Percentiles rank a stretch among this genome's conserved stretches.
Conservation (phyloP, 2,329 filamentous ascomycete genomes). For the Metarhizium guizhouense region DNA sequence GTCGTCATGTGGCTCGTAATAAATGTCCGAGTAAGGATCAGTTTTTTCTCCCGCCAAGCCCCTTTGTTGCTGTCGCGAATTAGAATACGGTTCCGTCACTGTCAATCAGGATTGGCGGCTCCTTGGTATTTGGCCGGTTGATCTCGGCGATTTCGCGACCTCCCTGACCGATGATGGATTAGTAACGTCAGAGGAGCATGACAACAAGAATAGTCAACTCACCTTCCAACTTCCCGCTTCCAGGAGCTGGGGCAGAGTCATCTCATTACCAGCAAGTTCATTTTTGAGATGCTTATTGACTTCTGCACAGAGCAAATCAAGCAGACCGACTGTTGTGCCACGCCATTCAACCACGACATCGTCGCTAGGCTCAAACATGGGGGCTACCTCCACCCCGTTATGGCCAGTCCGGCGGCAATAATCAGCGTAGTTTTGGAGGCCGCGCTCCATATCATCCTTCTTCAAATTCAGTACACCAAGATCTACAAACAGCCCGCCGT, state of each 20-base stretch:
- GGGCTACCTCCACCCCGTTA: conserved; percentile 46
- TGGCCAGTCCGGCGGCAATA: conserved; percentile 65
- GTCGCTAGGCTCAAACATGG: conserved; percentile 49
- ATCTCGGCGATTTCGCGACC: conserved; percentile 94
- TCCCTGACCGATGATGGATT: conserved; percentile 41
- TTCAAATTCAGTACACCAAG: conserved; percentile 75
- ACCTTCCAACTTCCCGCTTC: conserved; percentile 99
- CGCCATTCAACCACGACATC: conserved; percentile 59
- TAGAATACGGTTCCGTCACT: conserved; percentile 96
- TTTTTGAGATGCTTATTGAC: conserved; percentile 54
- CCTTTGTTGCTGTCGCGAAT: conserved; percentile 6
- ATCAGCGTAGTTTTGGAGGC: conserved; percentile 52
- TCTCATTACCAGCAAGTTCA: conserved; percentile 57
- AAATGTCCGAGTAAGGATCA: background rate
- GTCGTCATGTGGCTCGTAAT: background rate
- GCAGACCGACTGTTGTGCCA: conserved; percentile 51
- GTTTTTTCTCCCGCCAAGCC: background rate
- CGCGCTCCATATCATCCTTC: conserved; percentile 57
- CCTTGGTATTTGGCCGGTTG: conserved; percentile 89
- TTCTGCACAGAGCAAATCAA: conserved; percentile 43
- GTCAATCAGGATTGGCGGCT: conserved; percentile 90
- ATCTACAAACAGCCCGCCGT: conserved; percentile 81
- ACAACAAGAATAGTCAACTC: conserved; percentile 19
- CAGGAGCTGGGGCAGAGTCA: conserved; percentile 79
- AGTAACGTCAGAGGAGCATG: background rate